Percentiles rank a stretch among this genome's conserved stretches.
phyloP scores from a whole-genome alignment of 1,139 yeast genomes.

The Zygotorulaspora mrakii region DNA sequence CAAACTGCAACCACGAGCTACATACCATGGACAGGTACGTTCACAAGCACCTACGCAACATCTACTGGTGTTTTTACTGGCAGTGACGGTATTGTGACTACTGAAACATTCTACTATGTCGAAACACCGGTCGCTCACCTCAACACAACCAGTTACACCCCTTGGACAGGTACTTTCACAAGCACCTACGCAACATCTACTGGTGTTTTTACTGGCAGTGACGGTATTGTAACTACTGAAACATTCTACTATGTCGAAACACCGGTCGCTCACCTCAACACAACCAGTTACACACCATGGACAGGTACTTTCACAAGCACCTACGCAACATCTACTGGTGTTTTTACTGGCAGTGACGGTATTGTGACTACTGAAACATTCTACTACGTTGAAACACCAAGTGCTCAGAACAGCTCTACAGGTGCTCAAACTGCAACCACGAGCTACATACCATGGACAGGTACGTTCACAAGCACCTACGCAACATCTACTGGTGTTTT shows the following conservation, averaged over 20 bases:
- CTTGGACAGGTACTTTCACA: background rate
- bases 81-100: background rate
- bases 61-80: background rate
- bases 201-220: background rate
- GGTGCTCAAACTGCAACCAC: background rate
- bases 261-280: background rate
- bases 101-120: background rate
- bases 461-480: background rate
- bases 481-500: background rate
- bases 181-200: background rate
- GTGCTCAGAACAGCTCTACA: no score
- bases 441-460: background rate
- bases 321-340: background rate
- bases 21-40: background rate
- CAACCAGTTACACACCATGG: background rate
- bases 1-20: background rate
- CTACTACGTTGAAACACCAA: background rate
- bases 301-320: background rate
- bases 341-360: background rate
- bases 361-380: background rate
- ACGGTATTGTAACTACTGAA: background rate
- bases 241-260: background rate
- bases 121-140: background rate
- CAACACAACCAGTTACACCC: background rate
- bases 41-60: background rate